Base-by-base conservation (phyloP, 805 yeast species). In the Saturnispora zaruensis region DNA sequence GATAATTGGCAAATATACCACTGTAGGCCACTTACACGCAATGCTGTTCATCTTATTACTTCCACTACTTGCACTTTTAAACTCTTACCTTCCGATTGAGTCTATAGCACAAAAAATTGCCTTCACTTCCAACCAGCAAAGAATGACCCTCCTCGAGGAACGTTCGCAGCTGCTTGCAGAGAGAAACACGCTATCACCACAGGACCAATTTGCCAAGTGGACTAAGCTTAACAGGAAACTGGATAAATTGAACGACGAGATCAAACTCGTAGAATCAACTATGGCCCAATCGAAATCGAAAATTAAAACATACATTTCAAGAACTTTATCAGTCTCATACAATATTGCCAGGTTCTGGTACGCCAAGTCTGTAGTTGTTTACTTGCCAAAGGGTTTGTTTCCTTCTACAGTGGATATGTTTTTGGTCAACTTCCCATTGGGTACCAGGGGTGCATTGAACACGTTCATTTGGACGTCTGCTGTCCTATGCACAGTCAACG, bases 171-270 rank as follows among this genome's bases (percentile, higher is more conserved):
- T 25, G 4, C 14, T 32, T 20, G 43, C 7, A 6, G 78, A 81
- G 57, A 76, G 88, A 53, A 70, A 78, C 28, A 54, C 72, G 2
- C 77, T 89, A 8, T 78, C 87, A 49, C 91, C 97, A 1, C 96
- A 91, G 65, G 97, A 93, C 63, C 82, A 93, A 59, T 93, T 91
- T 65, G 96, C 97, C 26, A 82, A 78, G 60, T 93, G 98, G 98
- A 95, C 97, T 1, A 88, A 88, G 64, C 72, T 90, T 54, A 90
- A 88, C 60, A 76, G 99, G 45, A 76, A 74, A 57, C 68, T 75
- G 51, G 89, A 83, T 55, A 74, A 76, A 52, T 60, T 86, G 45
- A 71, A 73, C 41, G 70, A 66, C 14, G 79, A 84, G 52, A 68
- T 84, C 41, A 75, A 72, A 16, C 21, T 36, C 5, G 51, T 57